Evolutionary conservation across 169 alveolate species (phyloP), one percentile per base, ranked within the genome.

Genomic region (Condylostoma magnum): DNA sequence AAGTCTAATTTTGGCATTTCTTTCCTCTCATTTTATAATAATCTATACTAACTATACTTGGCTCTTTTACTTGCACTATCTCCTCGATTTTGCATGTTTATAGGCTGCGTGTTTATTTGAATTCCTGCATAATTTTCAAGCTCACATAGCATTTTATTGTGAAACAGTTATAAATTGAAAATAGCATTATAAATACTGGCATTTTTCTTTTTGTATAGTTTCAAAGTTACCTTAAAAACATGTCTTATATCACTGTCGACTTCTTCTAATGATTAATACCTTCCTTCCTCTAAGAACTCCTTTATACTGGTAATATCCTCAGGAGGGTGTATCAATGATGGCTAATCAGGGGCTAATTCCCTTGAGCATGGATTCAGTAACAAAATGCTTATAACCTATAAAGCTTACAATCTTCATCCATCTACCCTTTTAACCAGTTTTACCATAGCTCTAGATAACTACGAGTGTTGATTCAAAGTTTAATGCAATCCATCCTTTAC

Each of bases 401-500:
- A 18, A 27, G 56, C 76, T 67, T 67, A 53, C 20, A n/a, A n/a
- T 50, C 36, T 47, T 30, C 48, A 47, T 25, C 41, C 66, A 4
- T 46, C 38, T 4, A 22, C 10, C 27, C 66, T 60, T 34, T 67
- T 38, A n/a, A 30, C 8, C 12, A 67, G 20, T 6, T 63, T 25
- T 28, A 43, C 46, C 20, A 63, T n/a, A 20, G 48, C 36, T 15
- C 3, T 28, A 48, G 66, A 25, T n/a, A 48, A 20, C 6, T 20
- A 20, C 22, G 20, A 18, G 36, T 67, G 50, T 27, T 67, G 52
- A 4, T 30, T 28, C 20, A 25, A 18, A 15, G 81, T 81, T 46
- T 68, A 55, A 2, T 50, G 72, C 31, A 75, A 6, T 10, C 88
- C 88, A 31, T 69, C 50, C 66, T 74, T 75, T 6, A 77, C 79